These are phyloP conservation scores for Solanum arcanum DNA, from an alignment of 257 asterid species.

Conservation along the genomic window DNA sequence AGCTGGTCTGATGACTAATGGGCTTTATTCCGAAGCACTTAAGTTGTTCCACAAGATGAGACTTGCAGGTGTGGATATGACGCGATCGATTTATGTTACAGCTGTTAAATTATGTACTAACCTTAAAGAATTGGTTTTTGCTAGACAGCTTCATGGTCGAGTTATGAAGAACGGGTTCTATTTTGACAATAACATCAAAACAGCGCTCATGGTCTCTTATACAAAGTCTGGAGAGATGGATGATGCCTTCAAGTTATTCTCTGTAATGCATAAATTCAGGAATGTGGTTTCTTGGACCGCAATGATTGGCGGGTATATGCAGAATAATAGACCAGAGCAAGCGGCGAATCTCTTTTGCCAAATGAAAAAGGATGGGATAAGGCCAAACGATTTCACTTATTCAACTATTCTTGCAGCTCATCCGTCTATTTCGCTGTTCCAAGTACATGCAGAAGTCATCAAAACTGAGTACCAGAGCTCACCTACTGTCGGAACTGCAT, in stretches of 20 bases:
- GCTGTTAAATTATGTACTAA: conserved; percentile 57
- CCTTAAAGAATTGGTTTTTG: conserved; percentile 47
- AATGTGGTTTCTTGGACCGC: conserved; percentile 95
- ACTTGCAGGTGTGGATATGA: conserved; percentile 43
- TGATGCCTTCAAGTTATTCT: conserved; percentile 57
- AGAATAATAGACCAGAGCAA: conserved; percentile 38
- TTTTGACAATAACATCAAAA: conserved; percentile 38
- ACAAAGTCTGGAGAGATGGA: conserved; percentile 59
- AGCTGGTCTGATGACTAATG: conserved; percentile 58
- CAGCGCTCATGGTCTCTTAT: conserved; percentile 69
- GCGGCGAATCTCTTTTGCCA: conserved; percentile 49
- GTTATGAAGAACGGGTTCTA: conserved; percentile 42
- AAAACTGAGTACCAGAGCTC: conserved; percentile 58
- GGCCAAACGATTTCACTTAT: conserved; percentile 74
- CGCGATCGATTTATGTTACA: conserved; percentile 40
- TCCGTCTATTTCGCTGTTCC: conserved; percentile 37
- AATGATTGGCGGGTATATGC: conserved; percentile 63
- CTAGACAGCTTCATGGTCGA: conserved; percentile 62
- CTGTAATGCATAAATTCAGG: conserved; percentile 17
- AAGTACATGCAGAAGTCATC: conserved; percentile 65
- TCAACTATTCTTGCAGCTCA: conserved; percentile 62
- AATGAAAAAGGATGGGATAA: conserved; percentile 56
- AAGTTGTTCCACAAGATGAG: conserved; percentile 53
- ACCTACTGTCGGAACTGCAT: conserved; percentile 73
- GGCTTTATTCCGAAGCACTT: conserved; percentile 58